Evolutionary conservation across 805 yeast genomes (phyloP).

Genomic region (Phaffomyces antillensis): DNA sequence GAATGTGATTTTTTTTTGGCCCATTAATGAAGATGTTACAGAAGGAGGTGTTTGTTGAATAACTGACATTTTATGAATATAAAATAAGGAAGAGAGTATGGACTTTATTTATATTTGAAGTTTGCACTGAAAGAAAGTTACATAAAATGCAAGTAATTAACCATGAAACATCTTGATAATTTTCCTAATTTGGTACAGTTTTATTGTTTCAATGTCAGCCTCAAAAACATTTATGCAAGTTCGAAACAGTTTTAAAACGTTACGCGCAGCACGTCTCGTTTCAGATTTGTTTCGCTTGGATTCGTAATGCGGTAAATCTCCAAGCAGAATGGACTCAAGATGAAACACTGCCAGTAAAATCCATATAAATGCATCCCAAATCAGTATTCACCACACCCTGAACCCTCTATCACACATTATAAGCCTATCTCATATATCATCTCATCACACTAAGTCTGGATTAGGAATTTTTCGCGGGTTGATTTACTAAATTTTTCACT

Average conservation of each 20-base stretch:
- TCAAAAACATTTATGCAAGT: slow-evolving; percentile 1
- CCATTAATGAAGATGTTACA: slow-evolving; percentile 1
- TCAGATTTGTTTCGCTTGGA: not conserved
- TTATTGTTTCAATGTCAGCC: not conserved
- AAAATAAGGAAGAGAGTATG: not conserved
- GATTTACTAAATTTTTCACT: not conserved
- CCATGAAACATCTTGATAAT: not conserved
- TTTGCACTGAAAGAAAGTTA: too few relatives aligned
- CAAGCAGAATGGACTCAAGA: too few relatives aligned
- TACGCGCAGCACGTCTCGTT: not conserved
- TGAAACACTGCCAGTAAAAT: too few relatives aligned
- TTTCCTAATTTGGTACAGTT: too few relatives aligned
- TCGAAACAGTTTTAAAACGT: not conserved
- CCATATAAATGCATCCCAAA: too few relatives aligned
- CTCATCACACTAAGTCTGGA: not conserved
- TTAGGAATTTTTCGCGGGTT: slow-evolving; percentile 1
- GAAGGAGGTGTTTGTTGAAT: too few relatives aligned
- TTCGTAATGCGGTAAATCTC: not conserved
- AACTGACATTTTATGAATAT: too few relatives aligned
- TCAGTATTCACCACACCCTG: too few relatives aligned
- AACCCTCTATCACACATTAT: too few relatives aligned
- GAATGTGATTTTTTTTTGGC: slow-evolving; percentile 45
- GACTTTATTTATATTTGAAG: not conserved
- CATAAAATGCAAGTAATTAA: not conserved
- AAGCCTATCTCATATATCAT: too few relatives aligned